Conservation (phyloP, 2,329 filamentous ascomycete species). For the Fusarium sp. region DNA sequence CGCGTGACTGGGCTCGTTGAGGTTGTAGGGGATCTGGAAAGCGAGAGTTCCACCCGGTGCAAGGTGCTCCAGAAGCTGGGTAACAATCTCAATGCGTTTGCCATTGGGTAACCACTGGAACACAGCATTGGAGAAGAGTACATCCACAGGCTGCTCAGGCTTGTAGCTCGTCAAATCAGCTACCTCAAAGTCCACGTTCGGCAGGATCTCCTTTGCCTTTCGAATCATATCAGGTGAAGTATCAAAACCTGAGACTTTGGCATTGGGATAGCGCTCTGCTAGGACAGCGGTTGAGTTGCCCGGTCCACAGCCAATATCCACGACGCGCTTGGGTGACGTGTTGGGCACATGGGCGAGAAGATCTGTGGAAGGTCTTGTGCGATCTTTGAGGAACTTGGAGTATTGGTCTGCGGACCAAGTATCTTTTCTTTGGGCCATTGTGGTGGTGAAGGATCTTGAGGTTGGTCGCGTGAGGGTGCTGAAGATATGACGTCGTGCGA, state of each 20-base stretch:
- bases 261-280: constrained; percentile 57
- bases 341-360: constrained; percentile 61
- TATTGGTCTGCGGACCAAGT: constrained; percentile 67
- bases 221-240: constrained; percentile 66
- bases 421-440: constrained; percentile 36
- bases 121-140: constrained; percentile 68
- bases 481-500: constrained; percentile 24
- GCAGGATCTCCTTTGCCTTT: constrained; percentile 56
- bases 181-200: constrained; percentile 56
- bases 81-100: constrained; percentile 58
- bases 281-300: constrained; percentile 67
- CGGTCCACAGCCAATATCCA: constrained; percentile 70
- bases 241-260: constrained; percentile 63
- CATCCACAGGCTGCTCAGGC: constrained; percentile 49
- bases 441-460: constrained; percentile 3
- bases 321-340: constrained; percentile 54
- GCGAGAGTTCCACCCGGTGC: constrained; percentile 61
- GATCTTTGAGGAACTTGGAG: constrained; percentile 64
- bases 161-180: constrained; percentile 59
- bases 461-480: neutral
- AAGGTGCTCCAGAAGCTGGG: constrained; percentile 55
- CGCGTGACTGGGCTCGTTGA: constrained; percentile 59
- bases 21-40: constrained; percentile 63
- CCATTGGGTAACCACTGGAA: constrained; percentile 65
- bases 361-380: constrained; percentile 64